Percentiles rank a stretch among this genome's conserved stretches.
Evolutionary conservation across 345 rosid species (phyloP).

Genomic region (Clausena lansium): DNA sequence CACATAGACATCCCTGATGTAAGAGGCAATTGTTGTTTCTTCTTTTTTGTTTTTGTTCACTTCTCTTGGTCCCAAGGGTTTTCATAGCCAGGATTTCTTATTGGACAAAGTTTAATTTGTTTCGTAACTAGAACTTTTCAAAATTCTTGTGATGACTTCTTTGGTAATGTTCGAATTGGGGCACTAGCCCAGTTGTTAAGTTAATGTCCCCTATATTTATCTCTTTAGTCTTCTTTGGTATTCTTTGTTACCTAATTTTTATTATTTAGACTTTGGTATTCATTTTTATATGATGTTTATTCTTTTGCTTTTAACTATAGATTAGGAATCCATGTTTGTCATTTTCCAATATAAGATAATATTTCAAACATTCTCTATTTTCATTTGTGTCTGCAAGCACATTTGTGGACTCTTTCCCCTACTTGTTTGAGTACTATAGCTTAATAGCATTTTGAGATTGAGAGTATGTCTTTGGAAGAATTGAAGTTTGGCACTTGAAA

Average conservation of each 20-base stretch:
- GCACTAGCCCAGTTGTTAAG: conserved; percentile 74
- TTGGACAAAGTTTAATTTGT: no score
- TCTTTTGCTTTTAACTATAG: neutral
- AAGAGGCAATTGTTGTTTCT: no score
- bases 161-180: conserved; percentile 99
- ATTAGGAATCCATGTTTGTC: neutral
- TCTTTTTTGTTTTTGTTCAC: no score
- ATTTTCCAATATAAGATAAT: neutral
- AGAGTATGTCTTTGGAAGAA: neutral
- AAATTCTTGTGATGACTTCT: conserved; percentile 99
- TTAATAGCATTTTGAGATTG: neutral
- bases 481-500: neutral
- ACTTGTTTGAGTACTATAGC: neutral
- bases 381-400: neutral
- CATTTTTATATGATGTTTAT: neutral
- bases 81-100: no score
- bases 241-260: neutral
- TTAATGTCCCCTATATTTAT: conserved; percentile 26
- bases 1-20: no score
- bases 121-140: no score
- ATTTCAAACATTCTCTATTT: neutral
- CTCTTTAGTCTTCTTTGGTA: neutral
- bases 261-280: neutral
- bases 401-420: neutral
- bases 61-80: no score